Base-by-base conservation (phyloP, 2,329 filamentous ascomycete genomes). In the Fusarium newnesense region DNA sequence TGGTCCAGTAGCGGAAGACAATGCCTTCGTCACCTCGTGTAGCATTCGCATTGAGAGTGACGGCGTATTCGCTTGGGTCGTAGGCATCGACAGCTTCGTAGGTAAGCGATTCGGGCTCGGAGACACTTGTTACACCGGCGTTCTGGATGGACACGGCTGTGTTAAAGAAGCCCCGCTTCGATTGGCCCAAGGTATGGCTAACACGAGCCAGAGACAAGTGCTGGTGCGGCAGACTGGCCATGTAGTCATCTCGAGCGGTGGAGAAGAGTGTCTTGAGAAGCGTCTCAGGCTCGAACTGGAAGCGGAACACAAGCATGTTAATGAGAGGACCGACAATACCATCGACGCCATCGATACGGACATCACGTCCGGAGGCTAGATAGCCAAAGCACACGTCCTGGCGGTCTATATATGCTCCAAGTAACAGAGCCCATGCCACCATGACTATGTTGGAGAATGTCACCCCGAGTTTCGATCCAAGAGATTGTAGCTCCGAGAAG, bases 301-400 rank as follows among this genome's bases (percentile, higher is more conserved):
- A 80, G 19, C 86, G 84, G 68, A 85, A 88, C 54, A 87, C 85
- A 4, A 90, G 82, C 85, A 89, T 89, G 69, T 88, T 89, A 73
- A 77, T 72, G 4, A 77, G 56, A 28, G 75, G 73, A 2, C 73
- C 76, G 47, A 77, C 46, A 13, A 76, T 73, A 0, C 69, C 64
- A 9, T 68, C 57, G 12, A 77, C 60, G 2, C 69, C 71, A n/a
- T 67, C 40, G 19, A 77, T 73, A 10, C 7, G 46, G 9, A 57
- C 67, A 47, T 77, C 75, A 6, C 75, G 75, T 18, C 75, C 75
- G 2, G 75, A 76, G 2, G 65, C 64, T 4, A 77, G 50, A 11
- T 75, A 76, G 13, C 88, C 88, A n/a, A 89, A 90, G 39, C 84
- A 85, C 0, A 89, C 82, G 53, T 88, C 86, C 4, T 81, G 80